phyloP scores from a whole-genome alignment of 2,329 filamentous ascomycete species.

The Cladophialophora exuberans region DNA sequence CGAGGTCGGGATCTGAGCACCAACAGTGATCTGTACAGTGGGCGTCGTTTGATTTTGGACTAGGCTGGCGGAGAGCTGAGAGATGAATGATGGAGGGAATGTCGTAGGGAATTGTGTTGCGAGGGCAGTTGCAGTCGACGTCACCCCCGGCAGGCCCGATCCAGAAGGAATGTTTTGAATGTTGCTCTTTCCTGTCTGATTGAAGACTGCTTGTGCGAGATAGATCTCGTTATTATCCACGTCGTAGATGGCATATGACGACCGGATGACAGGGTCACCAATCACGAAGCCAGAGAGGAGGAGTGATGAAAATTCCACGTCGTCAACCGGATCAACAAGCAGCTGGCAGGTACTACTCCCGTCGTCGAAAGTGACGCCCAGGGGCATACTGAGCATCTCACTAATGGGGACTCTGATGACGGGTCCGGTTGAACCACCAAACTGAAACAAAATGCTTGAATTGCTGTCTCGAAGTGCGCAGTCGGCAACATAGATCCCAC shows the following conservation, averaged over 20 bases:
- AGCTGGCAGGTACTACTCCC: neutral
- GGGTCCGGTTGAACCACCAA: neutral
- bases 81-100: neutral
- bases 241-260: constrained; percentile 76
- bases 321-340: neutral
- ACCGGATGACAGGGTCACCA: constrained; percentile 75
- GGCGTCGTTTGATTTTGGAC: neutral
- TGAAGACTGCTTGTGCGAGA: constrained; percentile 58
- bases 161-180: neutral
- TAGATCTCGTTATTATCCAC: constrained; percentile 71
- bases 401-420: neutral
- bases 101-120: neutral
- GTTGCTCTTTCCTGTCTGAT: neutral
- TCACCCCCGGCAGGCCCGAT: neutral
- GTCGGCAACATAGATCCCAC: constrained; percentile 1
- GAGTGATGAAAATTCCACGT: neutral
- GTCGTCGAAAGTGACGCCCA: neutral
- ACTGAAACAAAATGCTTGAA: neutral
- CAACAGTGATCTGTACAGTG: neutral
- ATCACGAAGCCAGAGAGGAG: constrained; percentile 51
- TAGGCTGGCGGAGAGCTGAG: neutral
- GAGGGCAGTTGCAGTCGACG: neutral
- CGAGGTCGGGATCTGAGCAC: neutral
- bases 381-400: neutral
- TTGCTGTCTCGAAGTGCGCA: constrained; percentile 6